Conservation (phyloP, 2,329 filamentous ascomycete species). For the Acrocalymma vagum region DNA sequence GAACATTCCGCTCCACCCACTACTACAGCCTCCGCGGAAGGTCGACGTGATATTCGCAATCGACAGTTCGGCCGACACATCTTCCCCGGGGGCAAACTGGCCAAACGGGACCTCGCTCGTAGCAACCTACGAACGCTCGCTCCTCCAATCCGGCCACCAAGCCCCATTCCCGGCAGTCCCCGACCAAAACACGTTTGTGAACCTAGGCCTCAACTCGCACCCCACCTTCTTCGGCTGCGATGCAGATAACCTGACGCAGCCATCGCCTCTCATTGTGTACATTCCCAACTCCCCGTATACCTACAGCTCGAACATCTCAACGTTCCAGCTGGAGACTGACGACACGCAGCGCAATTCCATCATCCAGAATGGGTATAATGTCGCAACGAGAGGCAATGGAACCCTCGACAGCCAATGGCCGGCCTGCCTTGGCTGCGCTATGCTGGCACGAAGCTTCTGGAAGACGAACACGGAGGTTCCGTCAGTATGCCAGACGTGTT, state of each 20-base stretch:
- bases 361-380: slow-evolving; percentile 83
- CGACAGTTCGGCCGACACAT: slow-evolving; percentile 76
- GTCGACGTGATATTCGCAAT: slow-evolving; percentile 82
- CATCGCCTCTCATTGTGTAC: slow-evolving; percentile 77
- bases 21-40: slow-evolving; percentile 72
- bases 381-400: slow-evolving; percentile 80
- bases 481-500: slow-evolving; percentile 75
- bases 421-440: slow-evolving; percentile 83
- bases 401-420: slow-evolving; percentile 78
- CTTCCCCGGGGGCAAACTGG: slow-evolving; percentile 60
- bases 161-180: slow-evolving; percentile 75
- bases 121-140: slow-evolving; percentile 73
- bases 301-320: slow-evolving; percentile 76
- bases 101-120: slow-evolving; percentile 77
- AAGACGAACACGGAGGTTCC: too few species aligned
- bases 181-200: slow-evolving; percentile 76
- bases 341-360: slow-evolving; percentile 73
- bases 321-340: slow-evolving; percentile 71
- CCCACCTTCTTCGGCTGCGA: slow-evolving; percentile 83
- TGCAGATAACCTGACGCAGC: slow-evolving; percentile 63
- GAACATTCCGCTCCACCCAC: too few species aligned
- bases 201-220: slow-evolving; percentile 72
- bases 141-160: slow-evolving; percentile 61
- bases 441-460: slow-evolving; percentile 77
- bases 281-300: slow-evolving; percentile 83